Conservation (phyloP, 1,139 yeast genomes). For the Kodamaea alishanica region DNA sequence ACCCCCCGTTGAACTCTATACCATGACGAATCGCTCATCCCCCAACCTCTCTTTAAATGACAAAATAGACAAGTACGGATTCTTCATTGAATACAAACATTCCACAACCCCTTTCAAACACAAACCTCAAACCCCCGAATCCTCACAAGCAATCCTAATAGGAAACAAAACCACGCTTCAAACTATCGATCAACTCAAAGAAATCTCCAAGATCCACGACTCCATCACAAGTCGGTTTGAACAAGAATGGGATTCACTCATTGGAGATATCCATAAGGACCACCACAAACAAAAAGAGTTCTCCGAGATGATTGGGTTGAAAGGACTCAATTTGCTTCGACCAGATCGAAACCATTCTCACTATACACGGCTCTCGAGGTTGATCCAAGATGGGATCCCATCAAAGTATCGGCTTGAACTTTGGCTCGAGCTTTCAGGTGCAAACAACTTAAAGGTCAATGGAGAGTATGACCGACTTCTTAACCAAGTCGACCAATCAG, state of each 20-base stretch:
- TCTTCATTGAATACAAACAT: constrained; percentile 27
- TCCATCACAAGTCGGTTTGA: constrained; percentile 25
- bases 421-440: constrained; percentile 58
- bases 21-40: constrained; percentile 27
- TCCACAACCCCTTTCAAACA: constrained; percentile 6
- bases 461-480: constrained; percentile 45
- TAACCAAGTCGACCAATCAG: constrained; percentile 11
- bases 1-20: constrained; percentile 48
- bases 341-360: no score
- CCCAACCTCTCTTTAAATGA: constrained; percentile 29
- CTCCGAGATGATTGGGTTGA: constrained; percentile 36
- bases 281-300: constrained; percentile 17
- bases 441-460: constrained; percentile 42
- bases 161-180: constrained; percentile 13
- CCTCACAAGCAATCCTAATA: constrained; percentile 12
- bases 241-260: constrained; percentile 34
- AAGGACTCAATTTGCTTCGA: constrained; percentile 29
- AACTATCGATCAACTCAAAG: constrained; percentile 26
- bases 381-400: constrained; percentile 48
- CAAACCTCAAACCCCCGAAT: constrained; percentile 3
- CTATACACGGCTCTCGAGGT: no score
- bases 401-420: constrained; percentile 44
- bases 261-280: constrained; percentile 24
- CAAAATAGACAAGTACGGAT: constrained; percentile 50
- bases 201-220: constrained; percentile 35